phyloP scores from a whole-genome alignment of 129 eudicot species.

The Flaveria sonorensis region DNA sequence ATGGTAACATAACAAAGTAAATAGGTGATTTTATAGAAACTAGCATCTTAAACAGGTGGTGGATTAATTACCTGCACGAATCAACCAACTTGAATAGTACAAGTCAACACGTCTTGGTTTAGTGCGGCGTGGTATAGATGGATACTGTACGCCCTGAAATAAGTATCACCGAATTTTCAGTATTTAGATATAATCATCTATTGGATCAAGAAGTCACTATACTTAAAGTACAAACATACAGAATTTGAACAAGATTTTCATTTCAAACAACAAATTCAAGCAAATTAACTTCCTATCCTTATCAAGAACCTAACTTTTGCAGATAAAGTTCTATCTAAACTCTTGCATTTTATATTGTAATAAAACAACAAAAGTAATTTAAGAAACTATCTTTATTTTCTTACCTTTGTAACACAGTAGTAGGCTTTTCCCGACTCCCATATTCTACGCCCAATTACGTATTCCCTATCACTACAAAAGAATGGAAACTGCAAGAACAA shows the following conservation, averaged over 20 bases:
- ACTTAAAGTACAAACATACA: not conserved
- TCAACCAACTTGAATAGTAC: slow-evolving; percentile 82
- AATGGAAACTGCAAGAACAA: slow-evolving; percentile 75
- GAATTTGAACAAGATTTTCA: not conserved
- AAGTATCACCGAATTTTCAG: slow-evolving; percentile 2
- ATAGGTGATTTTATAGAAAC: not conserved
- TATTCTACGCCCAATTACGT: slow-evolving; percentile 81
- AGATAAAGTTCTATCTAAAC: not conserved
- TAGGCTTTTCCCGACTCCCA: slow-evolving; percentile 75
- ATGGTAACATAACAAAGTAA: no score
- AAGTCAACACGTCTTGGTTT: slow-evolving; percentile 88
- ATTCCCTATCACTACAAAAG: slow-evolving; percentile 89
- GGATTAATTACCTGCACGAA: slow-evolving; percentile 74
- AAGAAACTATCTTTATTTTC: not conserved
- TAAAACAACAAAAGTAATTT: not conserved
- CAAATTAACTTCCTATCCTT: not conserved
- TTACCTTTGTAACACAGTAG: slow-evolving; percentile 89
- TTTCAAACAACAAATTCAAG: not conserved
- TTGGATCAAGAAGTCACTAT: not conserved
- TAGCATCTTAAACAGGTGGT: not conserved
- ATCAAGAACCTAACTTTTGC: not conserved
- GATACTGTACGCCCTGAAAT: slow-evolving; percentile 68
- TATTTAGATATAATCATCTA: not conserved
- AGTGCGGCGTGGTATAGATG: slow-evolving; percentile 64
- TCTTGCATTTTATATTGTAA: not conserved